Evolutionary conservation across 495 filamentous ascomycete genomes (phyloP), one percentile per base, ranked within the genome.

Genomic region (Aspergillus saccharolyticus): DNA sequence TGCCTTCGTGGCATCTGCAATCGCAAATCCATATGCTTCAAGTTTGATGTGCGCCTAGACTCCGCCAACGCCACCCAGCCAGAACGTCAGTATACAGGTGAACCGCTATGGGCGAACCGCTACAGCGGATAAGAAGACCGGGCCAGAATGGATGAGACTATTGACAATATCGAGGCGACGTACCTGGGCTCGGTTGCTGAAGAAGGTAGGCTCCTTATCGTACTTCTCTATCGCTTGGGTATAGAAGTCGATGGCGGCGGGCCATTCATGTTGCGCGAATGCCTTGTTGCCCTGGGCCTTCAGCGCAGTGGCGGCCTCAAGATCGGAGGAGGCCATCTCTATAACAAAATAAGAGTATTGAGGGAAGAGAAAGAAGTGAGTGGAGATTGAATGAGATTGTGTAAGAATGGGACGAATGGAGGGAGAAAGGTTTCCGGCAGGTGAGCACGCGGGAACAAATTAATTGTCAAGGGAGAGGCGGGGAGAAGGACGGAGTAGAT

Each of bases 211-310:
- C 57, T 96, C 88, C 61, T 86, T 80, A 68, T 87, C 85, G 70
- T 96, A 88, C 62, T 87, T 73, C 56, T 90, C 89, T 63, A 99
- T 97, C 33, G 94, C 94, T 72, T 93, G 83, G 52, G 84, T 86
- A 73, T 99, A 99, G 61, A 85, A 86, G 20, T 93, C 87, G 33
- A 96, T 80, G 2, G 94, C 94, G 20, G 78, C 79, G 24, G 81
- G 78, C 93, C 94, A 99, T 72, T 97, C 87, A 66, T 96, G 90
- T 18, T 82, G 73, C 20, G 85, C 85, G 72, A 97, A 96, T 43
- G 91, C 91, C 66, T 90, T 87, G 75, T 99, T 99, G 56, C 94
- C 94, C 70, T 96, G 84, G 72, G 90, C 84, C 80, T 99, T 99
- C 58, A 95, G 76, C 63, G 85, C 86, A 57, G 83, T 80, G 51